Conservation (phyloP, 495 filamentous ascomycete genomes). For the Penicillium coffeae region DNA sequence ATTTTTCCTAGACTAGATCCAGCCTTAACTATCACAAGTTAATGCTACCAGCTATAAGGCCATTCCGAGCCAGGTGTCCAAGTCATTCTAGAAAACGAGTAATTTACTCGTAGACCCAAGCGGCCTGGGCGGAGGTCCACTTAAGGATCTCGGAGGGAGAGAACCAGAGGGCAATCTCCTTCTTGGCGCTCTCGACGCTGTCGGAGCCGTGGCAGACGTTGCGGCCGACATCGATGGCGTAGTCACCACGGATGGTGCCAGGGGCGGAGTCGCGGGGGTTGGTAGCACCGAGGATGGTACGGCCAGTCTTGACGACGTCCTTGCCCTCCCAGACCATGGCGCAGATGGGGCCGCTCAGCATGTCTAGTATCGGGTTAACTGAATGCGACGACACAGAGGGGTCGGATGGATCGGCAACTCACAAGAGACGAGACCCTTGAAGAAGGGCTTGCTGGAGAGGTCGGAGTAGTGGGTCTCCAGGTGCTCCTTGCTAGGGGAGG, state of each 20-base stretch:
- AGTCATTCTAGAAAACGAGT: slow-evolving; percentile 18
- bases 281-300: slow-evolving; percentile 91
- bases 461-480: slow-evolving; percentile 97
- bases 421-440: slow-evolving; percentile 88
- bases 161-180: slow-evolving; percentile 99
- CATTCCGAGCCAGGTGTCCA: neutral
- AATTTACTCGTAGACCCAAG: slow-evolving; percentile 91
- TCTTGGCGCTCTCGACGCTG: slow-evolving; percentile 96
- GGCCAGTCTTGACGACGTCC: slow-evolving; percentile 97
- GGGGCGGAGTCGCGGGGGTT: slow-evolving; percentile 92
- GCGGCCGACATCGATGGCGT: slow-evolving; percentile 80
- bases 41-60: neutral
- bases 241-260: slow-evolving; percentile 96
- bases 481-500: slow-evolving; percentile 80
- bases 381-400: neutral
- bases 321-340: slow-evolving; percentile 99
- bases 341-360: slow-evolving; percentile 92
- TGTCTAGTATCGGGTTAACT: slow-evolving; percentile 57
- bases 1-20: slow-evolving; percentile 28
- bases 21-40: slow-evolving; percentile 21
- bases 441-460: slow-evolving; percentile 92
- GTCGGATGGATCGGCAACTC: slow-evolving; percentile 25
- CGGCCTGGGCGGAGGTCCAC: slow-evolving; percentile 74
- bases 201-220: slow-evolving; percentile 99
- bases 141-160: slow-evolving; percentile 70